Evolutionary conservation across 495 filamentous ascomycete species (phyloP).

Genomic region (Glutinoglossum americanum): DNA sequence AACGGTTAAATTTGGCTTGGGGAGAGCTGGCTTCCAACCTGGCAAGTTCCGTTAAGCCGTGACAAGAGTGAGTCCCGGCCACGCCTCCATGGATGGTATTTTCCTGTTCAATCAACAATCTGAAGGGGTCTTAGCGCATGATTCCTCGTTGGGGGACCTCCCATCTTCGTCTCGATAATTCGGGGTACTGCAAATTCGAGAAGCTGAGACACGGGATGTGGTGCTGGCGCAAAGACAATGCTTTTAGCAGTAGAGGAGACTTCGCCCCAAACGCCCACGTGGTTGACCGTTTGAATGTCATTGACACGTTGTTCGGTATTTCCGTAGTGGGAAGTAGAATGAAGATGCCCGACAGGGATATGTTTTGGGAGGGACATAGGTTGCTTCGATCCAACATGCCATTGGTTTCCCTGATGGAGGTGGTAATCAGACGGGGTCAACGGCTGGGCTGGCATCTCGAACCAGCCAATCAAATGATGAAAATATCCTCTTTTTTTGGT

Average conservation of each 20-base stretch:
- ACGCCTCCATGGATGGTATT: background rate
- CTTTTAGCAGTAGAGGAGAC: background rate
- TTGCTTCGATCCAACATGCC: background rate
- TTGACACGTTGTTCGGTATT: background rate
- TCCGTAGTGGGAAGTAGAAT: background rate
- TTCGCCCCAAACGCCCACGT: background rate
- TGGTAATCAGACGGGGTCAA: no score
- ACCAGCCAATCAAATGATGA: background rate
- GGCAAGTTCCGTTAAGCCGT: background rate
- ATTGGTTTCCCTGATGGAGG: no score
- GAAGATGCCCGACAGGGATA: background rate
- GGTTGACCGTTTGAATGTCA: no score
- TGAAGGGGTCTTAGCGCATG: background rate
- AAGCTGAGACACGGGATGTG: no score
- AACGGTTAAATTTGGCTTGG: background rate
- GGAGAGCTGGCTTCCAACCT: background rate
- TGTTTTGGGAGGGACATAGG: background rate
- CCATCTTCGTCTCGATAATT: background rate
- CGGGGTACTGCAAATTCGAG: no score
- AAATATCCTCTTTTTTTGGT: no score
- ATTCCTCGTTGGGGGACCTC: background rate
- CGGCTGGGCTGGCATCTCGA: no score
- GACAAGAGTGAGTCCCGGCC: background rate
- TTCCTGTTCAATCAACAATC: background rate
- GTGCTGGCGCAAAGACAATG: background rate